These are phyloP conservation scores for Corynascus novoguineensis DNA, from an alignment of 495 filamentous ascomycete genomes.

Conservation along the genomic window DNA sequence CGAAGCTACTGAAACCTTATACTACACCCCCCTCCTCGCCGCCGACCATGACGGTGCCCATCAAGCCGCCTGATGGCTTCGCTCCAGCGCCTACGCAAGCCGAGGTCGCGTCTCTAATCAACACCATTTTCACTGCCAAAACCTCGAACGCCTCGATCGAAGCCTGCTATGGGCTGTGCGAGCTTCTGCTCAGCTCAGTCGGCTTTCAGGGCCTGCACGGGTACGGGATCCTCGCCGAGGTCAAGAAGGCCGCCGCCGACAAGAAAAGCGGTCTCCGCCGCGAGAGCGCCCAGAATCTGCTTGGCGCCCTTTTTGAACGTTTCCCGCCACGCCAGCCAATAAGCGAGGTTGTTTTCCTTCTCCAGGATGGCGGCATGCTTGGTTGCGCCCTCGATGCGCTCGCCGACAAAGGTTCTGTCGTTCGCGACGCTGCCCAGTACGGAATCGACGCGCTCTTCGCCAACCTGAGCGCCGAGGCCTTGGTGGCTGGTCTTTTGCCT, in stretches of 20 bases:
- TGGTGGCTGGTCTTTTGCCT: constrained; percentile 73
- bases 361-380: constrained; percentile 72
- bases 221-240: constrained; percentile 65
- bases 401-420: constrained; percentile 82
- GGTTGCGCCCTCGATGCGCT: constrained; percentile 72
- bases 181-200: constrained; percentile 69
- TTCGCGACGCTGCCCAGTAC: constrained; percentile 88
- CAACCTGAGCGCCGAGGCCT: constrained; percentile 70
- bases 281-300: constrained; percentile 90
- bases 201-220: constrained; percentile 66
- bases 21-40: constrained; percentile 24
- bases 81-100: constrained; percentile 58
- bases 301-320: constrained; percentile 87
- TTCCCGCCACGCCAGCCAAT: constrained; percentile 72
- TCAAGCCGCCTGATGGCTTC: constrained; percentile 32
- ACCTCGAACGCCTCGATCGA: constrained; percentile 84
- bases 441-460: constrained; percentile 84
- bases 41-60: constrained; percentile 29
- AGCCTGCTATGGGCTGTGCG: constrained; percentile 75
- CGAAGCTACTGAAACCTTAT: constrained; percentile 11
- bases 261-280: constrained; percentile 86
- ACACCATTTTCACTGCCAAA: constrained; percentile 70
- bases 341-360: constrained; percentile 73
- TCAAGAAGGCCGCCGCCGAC: constrained; percentile 83
- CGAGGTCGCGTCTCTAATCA: constrained; percentile 67